These are phyloP conservation scores for Trichosphaerium sp. DNA, from an alignment of 78 protist genomes.

Conservation along the genomic window DNA sequence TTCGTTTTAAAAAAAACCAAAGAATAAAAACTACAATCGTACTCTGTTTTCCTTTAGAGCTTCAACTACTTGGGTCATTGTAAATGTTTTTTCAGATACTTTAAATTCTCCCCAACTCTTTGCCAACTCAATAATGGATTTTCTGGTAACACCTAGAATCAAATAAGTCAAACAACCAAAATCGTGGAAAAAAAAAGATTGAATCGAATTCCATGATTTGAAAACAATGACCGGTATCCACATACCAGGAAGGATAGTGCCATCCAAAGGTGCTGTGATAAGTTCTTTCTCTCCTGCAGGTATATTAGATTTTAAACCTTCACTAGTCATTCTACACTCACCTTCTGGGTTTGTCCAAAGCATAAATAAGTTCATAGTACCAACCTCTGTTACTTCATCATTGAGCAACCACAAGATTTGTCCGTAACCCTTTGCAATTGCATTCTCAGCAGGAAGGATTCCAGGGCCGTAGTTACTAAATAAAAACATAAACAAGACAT, in stretches of 20 bases:
- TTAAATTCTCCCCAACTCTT: constrained; percentile 63
- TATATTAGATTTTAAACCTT: background rate
- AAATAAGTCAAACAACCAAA: no score
- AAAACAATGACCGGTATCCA: no score
- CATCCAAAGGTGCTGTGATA: constrained; percentile 80
- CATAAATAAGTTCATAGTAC: constrained; percentile 94
- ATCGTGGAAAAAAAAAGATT: no score
- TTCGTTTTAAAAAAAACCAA: no score
- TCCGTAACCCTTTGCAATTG: constrained; percentile 66
- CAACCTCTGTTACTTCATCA: constrained; percentile 92
- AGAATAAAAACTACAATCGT: no score
- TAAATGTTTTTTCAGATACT: constrained; percentile 67
- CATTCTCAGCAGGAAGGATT: constrained; percentile 79
- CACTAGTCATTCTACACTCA: background rate
- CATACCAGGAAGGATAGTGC: constrained; percentile 91
- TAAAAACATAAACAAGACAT: background rate
- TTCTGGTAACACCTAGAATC: constrained; percentile 98
- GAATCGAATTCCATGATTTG: no score
- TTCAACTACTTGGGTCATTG: constrained; percentile 71
- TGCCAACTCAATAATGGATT: constrained; percentile 68
- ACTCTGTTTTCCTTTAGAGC: constrained; percentile 65
- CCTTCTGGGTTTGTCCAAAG: constrained; percentile 72
- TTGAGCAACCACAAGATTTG: constrained; percentile 95
- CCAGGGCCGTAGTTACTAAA: constrained; percentile 91
- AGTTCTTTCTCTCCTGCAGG: constrained; percentile 37